Evolutionary conservation across 768 basidiomycete genomes (phyloP).

Genomic region (Suillus occidentalis): DNA sequence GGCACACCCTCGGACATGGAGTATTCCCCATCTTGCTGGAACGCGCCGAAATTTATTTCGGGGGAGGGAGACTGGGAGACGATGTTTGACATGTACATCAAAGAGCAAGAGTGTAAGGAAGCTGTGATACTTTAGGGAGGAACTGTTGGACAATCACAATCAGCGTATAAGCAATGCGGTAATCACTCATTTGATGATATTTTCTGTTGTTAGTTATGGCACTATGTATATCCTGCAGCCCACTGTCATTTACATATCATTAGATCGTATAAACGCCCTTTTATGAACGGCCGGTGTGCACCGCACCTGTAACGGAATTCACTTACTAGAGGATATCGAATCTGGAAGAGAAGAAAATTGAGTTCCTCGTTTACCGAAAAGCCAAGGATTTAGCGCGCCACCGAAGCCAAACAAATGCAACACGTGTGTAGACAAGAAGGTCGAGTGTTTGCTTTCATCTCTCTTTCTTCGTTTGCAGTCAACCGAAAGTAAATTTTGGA

Average conservation of each 20-base stretch:
- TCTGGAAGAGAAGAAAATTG: constrained; percentile 4
- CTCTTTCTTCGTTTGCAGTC: constrained; percentile 53
- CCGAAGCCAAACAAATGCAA: constrained; percentile 36
- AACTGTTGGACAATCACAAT: background rate
- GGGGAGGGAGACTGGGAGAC: constrained; percentile 21
- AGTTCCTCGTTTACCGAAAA: background rate
- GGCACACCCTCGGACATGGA: constrained; percentile 3
- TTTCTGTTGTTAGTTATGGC: constrained; percentile 6
- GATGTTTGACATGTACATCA: constrained; percentile 46
- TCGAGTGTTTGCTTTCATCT: constrained; percentile 27
- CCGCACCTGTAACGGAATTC: background rate
- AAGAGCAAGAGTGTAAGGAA: constrained; percentile 33
- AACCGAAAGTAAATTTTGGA: constrained; percentile 51
- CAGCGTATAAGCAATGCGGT: background rate
- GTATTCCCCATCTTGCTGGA: background rate
- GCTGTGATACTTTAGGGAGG: background rate
- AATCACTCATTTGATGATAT: background rate
- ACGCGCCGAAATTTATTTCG: constrained; percentile 2
- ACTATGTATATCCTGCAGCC: constrained; percentile 6
- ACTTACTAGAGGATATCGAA: background rate
- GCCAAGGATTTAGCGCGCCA: constrained; percentile 23
- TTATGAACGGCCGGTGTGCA: background rate
- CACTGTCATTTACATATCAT: constrained; percentile 1
- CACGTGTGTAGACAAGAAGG: constrained; percentile 21
- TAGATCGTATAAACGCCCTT: constrained; percentile 2